Base-by-base conservation (phyloP, 495 filamentous ascomycete genomes). In the Penicillium verhagenii region DNA sequence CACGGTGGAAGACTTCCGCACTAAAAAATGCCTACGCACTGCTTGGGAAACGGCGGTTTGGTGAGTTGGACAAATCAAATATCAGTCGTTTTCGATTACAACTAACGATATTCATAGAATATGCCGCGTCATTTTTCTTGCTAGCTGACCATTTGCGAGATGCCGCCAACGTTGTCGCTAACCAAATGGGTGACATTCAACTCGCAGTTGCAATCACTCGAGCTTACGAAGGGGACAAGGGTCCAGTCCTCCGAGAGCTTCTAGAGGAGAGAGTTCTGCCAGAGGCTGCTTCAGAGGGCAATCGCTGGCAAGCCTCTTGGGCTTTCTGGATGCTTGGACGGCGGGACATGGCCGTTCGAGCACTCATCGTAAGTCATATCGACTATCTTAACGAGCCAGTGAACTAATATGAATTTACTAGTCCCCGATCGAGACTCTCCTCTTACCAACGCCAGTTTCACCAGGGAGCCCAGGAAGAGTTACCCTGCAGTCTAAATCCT, bases 11-110 rank as follows among this genome's bases (percentile, higher is more conserved):
- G 72, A 96, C 90, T 2, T 86, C 91, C 3, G 94, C 95, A 10
- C 69, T 95, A 53, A 99, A 99, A 72, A 99, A 99, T 64, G 94
- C 94, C 2, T 99, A 96, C 71, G 92, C 93, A n/a, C 68, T 99
- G 53, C 86, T 97, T 66, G 93, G 92, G 39, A 94, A 91, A 72
- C 84, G 88, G 33, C 80, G 94, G 63, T 96, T 95, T 71, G 88
- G 89, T 92, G 72, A 58, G 80, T 50, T 6, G 20, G 25, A 8
- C 37, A 14, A n/a, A 13, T 14, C 44, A 48, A 16, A 4, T n/a
- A n/a, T n/a, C n/a, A n/a, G 31, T 10, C 13, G 24, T 29, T 1
- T 24, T 42, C 16, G 37, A 23, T 24, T 14, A 10, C 33, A 37
- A 7, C 50, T 66, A 59, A 64, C 45, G 28, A 23, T 16, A 18